These are phyloP conservation scores for Ogataea polymorpha DNA, from an alignment of 805 yeast species.

Conservation along the genomic window DNA sequence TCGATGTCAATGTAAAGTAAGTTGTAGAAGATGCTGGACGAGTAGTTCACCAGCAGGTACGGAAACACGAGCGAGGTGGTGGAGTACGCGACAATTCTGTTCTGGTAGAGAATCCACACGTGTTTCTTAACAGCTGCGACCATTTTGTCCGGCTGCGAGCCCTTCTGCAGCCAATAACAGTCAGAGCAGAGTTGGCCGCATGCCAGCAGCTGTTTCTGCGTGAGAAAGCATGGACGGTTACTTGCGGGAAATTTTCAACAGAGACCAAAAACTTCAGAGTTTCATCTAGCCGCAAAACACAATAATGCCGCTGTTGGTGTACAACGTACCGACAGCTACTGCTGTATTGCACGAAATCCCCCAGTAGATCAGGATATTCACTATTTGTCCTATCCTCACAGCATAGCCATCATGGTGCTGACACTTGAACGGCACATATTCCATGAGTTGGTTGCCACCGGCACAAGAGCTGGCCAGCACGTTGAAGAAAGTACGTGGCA, in stretches of 20 bases:
- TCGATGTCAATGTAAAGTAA: slow-evolving; percentile 47
- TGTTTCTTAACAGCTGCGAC: slow-evolving; percentile 18
- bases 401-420: slow-evolving; percentile 42
- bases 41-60: slow-evolving; percentile 12
- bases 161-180: neutral
- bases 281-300: slow-evolving; percentile 40
- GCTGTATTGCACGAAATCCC: neutral
- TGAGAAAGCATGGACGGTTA: slow-evolving; percentile 36
- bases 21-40: slow-evolving; percentile 48
- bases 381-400: slow-evolving; percentile 42
- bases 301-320: slow-evolving; percentile 9
- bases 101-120: slow-evolving; percentile 21
- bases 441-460: slow-evolving; percentile 53
- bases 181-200: slow-evolving; percentile 31
- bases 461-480: slow-evolving; percentile 40
- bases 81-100: slow-evolving; percentile 37
- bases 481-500: slow-evolving; percentile 43
- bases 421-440: slow-evolving; percentile 44
- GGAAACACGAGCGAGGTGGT: neutral
- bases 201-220: slow-evolving; percentile 39
- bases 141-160: slow-evolving; percentile 25
- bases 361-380: slow-evolving; percentile 27
- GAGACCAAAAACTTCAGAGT: slow-evolving; percentile 22
- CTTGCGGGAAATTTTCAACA: slow-evolving; percentile 41
- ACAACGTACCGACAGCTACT: slow-evolving; percentile 34